Percentiles rank a stretch among this genome's conserved stretches.
These are phyloP conservation scores for Proliferodiscus dingleyae DNA, from an alignment of 2,329 filamentous ascomycete genomes.

Conservation along the genomic window DNA sequence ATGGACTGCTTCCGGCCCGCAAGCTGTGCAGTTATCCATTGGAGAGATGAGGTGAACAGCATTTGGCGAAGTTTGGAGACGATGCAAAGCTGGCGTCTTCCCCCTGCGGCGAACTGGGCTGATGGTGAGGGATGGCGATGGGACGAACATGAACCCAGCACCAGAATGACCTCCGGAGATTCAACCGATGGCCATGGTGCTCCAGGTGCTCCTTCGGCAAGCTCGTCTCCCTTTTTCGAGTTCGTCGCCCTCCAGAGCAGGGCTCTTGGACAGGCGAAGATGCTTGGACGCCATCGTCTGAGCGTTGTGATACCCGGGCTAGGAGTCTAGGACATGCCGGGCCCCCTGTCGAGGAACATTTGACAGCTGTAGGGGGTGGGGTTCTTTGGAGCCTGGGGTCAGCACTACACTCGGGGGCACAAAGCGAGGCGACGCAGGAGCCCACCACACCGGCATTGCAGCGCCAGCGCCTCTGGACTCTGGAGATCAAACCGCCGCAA, in stretches of 20 bases:
- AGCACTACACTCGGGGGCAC: too few relatives aligned
- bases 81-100: conserved; percentile 7
- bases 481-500: too few relatives aligned
- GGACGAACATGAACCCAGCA: too few relatives aligned
- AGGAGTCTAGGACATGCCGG: not conserved
- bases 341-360: not conserved
- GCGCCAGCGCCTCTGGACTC: not conserved
- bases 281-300: conserved; percentile 16
- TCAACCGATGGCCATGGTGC: too few relatives aligned
- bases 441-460: not conserved
- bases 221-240: conserved; percentile 5
- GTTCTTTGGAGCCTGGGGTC: not conserved
- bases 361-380: not conserved
- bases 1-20: not conserved
- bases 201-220: too few relatives aligned
- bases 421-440: too few relatives aligned
- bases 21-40: conserved; percentile 8
- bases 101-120: conserved; percentile 3
- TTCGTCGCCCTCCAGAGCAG: not conserved
- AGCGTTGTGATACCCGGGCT: conserved; percentile 6
- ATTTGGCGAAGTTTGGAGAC: conserved; percentile 17
- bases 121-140: not conserved
- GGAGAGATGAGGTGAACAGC: not conserved
- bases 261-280: conserved; percentile 7
- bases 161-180: too few relatives aligned